Conservation (phyloP, 768 basidiomycete genomes). For the Leccinum barrowsii region DNA sequence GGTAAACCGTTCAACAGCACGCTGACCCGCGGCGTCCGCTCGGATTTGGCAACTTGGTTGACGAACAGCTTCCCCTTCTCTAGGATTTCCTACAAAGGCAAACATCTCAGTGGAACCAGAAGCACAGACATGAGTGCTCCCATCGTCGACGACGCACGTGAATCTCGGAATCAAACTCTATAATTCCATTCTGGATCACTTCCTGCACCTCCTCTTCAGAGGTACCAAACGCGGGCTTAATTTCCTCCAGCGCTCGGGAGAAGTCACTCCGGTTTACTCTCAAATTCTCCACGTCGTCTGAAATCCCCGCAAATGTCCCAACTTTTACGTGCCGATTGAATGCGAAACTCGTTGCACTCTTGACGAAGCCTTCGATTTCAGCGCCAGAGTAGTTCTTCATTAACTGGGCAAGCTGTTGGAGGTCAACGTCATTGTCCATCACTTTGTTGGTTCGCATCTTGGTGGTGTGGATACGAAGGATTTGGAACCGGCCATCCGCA, state of each 20-base stretch:
- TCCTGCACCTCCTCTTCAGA: constrained; percentile 92
- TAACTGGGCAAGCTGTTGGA: constrained; percentile 70
- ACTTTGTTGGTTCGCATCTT: constrained; percentile 93
- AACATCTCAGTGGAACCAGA: not conserved
- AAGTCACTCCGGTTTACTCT: constrained; percentile 87
- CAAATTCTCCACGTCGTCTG: constrained; percentile 91
- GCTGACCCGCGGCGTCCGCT: constrained; percentile 88
- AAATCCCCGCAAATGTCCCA: constrained; percentile 95
- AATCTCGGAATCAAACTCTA: constrained; percentile 72
- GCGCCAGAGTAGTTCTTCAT: constrained; percentile 99
- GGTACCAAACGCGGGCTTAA: constrained; percentile 95
- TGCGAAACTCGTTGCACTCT: constrained; percentile 97
- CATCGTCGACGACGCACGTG: constrained; percentile 47
- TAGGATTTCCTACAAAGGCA: constrained; percentile 63
- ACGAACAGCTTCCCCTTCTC: constrained; percentile 86
- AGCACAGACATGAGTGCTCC: not conserved
- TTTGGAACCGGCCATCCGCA: constrained; percentile 87
- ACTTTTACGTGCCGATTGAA: constrained; percentile 98
- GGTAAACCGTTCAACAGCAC: constrained; percentile 86
- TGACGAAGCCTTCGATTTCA: constrained; percentile 92
- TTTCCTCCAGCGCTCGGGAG: constrained; percentile 85
- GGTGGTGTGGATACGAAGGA: constrained; percentile 89
- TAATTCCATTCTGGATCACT: constrained; percentile 95
- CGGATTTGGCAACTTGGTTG: constrained; percentile 89
- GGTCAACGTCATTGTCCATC: constrained; percentile 83